Evolutionary conservation across 805 yeast species (phyloP).

Genomic region (Myxozyma mucilagina): DNA sequence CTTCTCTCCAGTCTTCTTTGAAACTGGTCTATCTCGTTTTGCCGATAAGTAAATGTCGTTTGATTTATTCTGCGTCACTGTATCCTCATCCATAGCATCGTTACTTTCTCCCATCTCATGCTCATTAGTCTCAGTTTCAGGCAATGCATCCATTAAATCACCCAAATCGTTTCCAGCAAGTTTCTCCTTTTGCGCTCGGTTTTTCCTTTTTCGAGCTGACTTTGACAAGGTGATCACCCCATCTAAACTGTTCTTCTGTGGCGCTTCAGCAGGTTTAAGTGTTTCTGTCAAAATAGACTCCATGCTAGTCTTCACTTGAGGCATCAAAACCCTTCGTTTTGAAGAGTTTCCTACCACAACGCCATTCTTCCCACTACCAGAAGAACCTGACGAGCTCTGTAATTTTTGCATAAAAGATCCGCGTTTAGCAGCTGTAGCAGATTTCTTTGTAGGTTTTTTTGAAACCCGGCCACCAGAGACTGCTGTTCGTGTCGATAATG

Average conservation of each 20-base stretch:
- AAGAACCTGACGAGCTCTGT: neutral
- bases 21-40: constrained; percentile 19
- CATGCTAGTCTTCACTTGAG: constrained; percentile 4
- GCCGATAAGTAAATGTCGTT: constrained; percentile 1
- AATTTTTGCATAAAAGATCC: neutral
- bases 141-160: constrained; percentile 24
- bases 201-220: constrained; percentile 21
- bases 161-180: constrained; percentile 19
- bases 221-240: constrained; percentile 12
- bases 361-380: neutral
- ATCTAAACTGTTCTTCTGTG: neutral
- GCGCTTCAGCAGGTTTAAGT: neutral
- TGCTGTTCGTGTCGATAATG: constrained; percentile 5
- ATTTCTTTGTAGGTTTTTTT: constrained; percentile 1
- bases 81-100: constrained; percentile 10
- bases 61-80: neutral
- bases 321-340: constrained; percentile 12
- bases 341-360: neutral
- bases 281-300: neutral
- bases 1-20: constrained; percentile 38
- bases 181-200: constrained; percentile 11
- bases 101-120: neutral
- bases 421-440: neutral
- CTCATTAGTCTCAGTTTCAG: neutral
- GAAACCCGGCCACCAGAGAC: neutral